These are phyloP conservation scores for Heritiera littoralis DNA, from an alignment of 345 rosid genomes.

Conservation along the genomic window DNA sequence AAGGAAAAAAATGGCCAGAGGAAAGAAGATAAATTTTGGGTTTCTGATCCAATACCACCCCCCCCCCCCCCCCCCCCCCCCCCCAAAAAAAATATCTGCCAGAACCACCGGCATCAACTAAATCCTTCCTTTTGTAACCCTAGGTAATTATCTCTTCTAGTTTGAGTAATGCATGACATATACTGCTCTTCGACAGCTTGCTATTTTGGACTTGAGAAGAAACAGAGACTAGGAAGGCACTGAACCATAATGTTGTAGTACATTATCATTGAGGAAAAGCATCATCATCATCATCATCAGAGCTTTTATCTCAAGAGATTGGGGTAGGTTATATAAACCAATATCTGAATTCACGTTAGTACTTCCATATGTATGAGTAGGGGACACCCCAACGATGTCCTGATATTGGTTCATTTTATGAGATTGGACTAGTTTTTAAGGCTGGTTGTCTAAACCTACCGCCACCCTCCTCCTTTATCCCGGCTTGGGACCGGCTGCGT, in stretches of 20 bases:
- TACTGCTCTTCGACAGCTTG: background rate
- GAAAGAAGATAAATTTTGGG: background rate
- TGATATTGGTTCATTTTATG: too few species aligned
- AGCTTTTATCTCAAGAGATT: too few species aligned
- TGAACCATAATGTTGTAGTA: background rate
- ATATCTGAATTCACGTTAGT: too few species aligned
- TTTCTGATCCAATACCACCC: background rate
- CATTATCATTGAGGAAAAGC: background rate
- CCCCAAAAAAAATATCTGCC: background rate
- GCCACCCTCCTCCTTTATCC: too few species aligned
- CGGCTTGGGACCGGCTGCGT: too few species aligned
- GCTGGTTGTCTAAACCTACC: too few species aligned
- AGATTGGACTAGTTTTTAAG: too few species aligned
- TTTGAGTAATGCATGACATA: background rate
- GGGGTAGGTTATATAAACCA: too few species aligned
- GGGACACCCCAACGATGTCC: too few species aligned
- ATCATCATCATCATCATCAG: background rate
- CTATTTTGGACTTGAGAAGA: slow-evolving; percentile 1
- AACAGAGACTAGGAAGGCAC: background rate
- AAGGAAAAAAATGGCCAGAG: background rate
- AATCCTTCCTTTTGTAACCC: background rate
- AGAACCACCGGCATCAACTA: background rate
- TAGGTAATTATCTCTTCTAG: background rate
- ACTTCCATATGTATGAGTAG: too few species aligned
- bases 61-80: background rate